Percentiles rank a stretch among this genome's conserved stretches.
phyloP scores from a whole-genome alignment of 1,139 yeast species.

The Chernovozyma aurita region DNA sequence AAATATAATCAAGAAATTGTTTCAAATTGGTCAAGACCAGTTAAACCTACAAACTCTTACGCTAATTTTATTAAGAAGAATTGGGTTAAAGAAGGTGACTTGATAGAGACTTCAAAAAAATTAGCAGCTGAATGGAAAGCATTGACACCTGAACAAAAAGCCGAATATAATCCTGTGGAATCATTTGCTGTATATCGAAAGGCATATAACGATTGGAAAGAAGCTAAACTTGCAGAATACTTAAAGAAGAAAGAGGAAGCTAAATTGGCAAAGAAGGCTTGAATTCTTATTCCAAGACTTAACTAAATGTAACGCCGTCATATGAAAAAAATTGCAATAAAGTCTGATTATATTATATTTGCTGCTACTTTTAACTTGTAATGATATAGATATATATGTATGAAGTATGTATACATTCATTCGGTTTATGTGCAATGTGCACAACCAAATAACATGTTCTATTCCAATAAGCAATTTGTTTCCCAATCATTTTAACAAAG shows the following conservation, averaged over 20 bases:
- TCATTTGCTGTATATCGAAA: background rate
- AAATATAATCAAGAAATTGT: slow-evolving; percentile 17
- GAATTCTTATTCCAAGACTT: no score
- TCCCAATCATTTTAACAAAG: no score
- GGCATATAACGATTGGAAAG: background rate
- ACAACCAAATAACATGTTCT: no score
- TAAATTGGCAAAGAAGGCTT: background rate
- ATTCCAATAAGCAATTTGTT: no score
- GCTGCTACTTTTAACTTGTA: no score
- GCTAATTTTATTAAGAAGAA: slow-evolving; percentile 29
- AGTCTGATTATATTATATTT: no score
- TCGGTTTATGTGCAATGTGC: no score
- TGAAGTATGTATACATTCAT: no score
- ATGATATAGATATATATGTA: no score
- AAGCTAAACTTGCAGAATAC: background rate
- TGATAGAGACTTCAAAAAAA: slow-evolving; percentile 23
- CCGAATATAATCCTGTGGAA: slow-evolving; percentile 16
- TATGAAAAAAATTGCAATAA: slow-evolving; percentile 18
- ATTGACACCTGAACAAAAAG: slow-evolving; percentile 27
- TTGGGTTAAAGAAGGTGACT: slow-evolving; percentile 20
- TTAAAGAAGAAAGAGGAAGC: background rate
- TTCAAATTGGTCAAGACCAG: slow-evolving; percentile 27
- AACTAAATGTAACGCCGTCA: no score
- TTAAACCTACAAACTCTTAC: slow-evolving; percentile 26
- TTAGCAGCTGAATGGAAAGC: slow-evolving; percentile 27